These are phyloP conservation scores for Saccharata proteae DNA, from an alignment of 2,329 filamentous ascomycete genomes.

Conservation along the genomic window DNA sequence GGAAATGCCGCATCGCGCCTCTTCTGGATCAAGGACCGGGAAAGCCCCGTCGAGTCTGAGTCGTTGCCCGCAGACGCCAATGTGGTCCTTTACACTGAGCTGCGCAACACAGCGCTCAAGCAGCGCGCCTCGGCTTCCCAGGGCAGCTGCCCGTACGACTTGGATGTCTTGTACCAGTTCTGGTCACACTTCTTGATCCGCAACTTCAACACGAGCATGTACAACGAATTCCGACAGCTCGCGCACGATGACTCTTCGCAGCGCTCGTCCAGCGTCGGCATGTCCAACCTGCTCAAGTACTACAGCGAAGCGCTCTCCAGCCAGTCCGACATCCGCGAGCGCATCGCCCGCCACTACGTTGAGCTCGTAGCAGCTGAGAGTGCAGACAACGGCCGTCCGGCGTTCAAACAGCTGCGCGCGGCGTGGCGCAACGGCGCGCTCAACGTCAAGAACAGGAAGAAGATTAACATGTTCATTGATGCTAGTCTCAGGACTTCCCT, in stretches of 20 bases:
- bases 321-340: constrained; percentile 37
- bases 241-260: constrained; percentile 52
- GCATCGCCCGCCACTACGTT: constrained; percentile 44
- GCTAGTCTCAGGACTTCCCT: constrained; percentile 40
- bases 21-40: constrained; percentile 40
- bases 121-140: constrained; percentile 34
- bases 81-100: constrained; percentile 36
- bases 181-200: constrained; percentile 62
- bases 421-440: constrained; percentile 43
- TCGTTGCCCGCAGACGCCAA: constrained; percentile 31
- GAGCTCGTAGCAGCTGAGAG: constrained; percentile 40
- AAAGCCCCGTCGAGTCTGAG: constrained; percentile 26
- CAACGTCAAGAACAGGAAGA: constrained; percentile 45
- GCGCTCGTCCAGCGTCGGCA: constrained; percentile 41
- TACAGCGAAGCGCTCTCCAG: constrained; percentile 48
- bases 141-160: constrained; percentile 41
- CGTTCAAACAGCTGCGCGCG: constrained; percentile 39
- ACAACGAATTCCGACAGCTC: constrained; percentile 57
- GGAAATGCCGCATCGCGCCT: constrained; percentile 14
- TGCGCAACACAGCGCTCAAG: constrained; percentile 37
- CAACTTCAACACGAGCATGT: constrained; percentile 65
- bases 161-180: constrained; percentile 59
- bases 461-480: constrained; percentile 41
- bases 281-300: constrained; percentile 52
- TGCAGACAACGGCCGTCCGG: constrained; percentile 26